Conservation (phyloP, 179 eudicot species). For the Corrigiola litoralis region DNA sequence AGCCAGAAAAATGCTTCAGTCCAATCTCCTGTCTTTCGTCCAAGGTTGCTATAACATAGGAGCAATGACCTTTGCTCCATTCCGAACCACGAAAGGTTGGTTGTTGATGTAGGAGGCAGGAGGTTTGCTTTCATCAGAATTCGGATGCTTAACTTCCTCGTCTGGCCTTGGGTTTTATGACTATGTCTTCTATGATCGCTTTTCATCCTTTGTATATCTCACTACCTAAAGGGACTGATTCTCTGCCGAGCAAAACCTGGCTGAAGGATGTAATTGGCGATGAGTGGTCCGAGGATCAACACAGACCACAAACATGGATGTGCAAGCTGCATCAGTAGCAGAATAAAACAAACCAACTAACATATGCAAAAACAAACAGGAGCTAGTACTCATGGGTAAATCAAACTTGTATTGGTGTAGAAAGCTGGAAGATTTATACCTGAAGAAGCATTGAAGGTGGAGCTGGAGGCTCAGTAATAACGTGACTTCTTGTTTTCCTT, state of each 20-base stretch:
- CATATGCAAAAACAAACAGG: neutral
- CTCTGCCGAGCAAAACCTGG: constrained; percentile 73
- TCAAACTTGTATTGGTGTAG: neutral
- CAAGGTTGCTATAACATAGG: neutral
- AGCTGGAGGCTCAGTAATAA: constrained; percentile 33
- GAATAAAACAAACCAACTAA: constrained; percentile 29
- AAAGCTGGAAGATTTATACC: constrained; percentile 31
- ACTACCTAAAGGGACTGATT: constrained; percentile 24
- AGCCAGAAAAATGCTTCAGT: constrained; percentile 5
- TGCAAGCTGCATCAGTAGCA: constrained; percentile 48
- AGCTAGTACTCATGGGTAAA: neutral
- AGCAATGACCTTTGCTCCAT: neutral
- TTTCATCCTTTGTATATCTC: neutral
- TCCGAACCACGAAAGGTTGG: too few species aligned
- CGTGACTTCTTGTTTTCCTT: constrained; percentile 70
- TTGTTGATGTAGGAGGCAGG: neutral
- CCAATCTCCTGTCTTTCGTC: neutral
- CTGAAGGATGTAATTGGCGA: constrained; percentile 42
- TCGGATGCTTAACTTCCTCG: neutral
- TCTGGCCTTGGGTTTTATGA: neutral
- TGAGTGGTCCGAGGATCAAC: constrained; percentile 46
- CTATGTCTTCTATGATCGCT: neutral
- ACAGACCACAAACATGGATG: constrained; percentile 56
- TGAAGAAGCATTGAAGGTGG: constrained; percentile 90
- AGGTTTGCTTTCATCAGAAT: neutral